Conservation (phyloP, 179 eudicot genomes). For the Spinacia oleracea region DNA sequence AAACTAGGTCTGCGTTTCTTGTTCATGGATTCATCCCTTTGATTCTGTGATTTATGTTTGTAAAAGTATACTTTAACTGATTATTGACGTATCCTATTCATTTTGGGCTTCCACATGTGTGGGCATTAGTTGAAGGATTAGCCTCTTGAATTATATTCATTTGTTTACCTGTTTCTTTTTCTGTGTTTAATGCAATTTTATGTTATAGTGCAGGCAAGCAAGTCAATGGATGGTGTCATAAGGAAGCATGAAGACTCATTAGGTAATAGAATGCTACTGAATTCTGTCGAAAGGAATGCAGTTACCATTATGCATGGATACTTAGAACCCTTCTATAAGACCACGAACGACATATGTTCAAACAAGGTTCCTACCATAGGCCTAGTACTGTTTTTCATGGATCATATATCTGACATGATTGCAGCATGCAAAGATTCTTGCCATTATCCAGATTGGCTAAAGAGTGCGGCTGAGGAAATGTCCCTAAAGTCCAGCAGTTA, state of each 20-base stretch:
- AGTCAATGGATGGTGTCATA: conserved; percentile 61
- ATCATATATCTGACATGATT: conserved; percentile 80
- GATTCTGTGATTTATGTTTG: background rate
- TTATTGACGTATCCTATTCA: background rate
- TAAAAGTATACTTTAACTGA: background rate
- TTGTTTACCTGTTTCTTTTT: background rate
- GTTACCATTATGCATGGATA: conserved; percentile 52
- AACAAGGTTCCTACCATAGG: conserved; percentile 65
- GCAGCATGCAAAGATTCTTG: conserved; percentile 62
- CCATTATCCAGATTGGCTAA: conserved; percentile 81
- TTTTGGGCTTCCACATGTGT: background rate
- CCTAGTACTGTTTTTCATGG: conserved; percentile 84
- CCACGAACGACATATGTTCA: conserved; percentile 62
- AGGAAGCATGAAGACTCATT: conserved; percentile 64
- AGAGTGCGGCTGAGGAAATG: conserved; percentile 64
- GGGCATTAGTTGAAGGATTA: background rate
- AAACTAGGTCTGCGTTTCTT: background rate
- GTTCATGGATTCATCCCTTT: background rate
- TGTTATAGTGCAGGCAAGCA: conserved; percentile 55
- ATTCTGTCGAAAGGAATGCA: conserved; percentile 63
- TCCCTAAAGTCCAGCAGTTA: conserved; percentile 48
- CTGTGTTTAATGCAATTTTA: background rate
- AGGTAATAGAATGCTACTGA: conserved; percentile 55
- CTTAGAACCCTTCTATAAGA: conserved; percentile 81
- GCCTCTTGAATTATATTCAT: background rate